Base-by-base conservation (phyloP, 2,329 filamentous ascomycete species). In the Colletotrichum chlorophyti region DNA sequence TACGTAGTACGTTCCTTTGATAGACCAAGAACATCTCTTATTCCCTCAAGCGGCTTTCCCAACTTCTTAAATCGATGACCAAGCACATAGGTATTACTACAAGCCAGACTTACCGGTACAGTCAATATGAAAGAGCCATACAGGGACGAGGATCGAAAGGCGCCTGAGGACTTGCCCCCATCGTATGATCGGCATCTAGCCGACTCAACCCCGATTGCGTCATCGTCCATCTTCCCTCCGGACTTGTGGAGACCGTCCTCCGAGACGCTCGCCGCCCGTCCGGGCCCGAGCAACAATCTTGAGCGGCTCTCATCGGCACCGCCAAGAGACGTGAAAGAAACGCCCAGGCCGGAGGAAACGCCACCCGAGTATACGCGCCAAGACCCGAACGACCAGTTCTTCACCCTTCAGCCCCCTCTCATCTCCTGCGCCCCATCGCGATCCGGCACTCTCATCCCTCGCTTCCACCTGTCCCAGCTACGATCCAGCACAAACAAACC, bases 311-410 rank as follows among this genome's bases (percentile, higher is more conserved):
- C 10, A 8, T 34, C 6, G 4, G 15, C 9, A 0, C 27, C 27
- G 6, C 1, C 6, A 8, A 14, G 12, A 11, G 29, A 41, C 6
- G 15, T 19, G 0, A 23, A 15, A 3, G 21, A 49, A 0, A 47
- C 26, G 2, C 17, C 11, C 9, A 12, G 34, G 1, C 21, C 21
- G 2, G 19, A n/a, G 1, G 26, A 34, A 9, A 8, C 19, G 2
- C 26, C 35, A 1, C 38, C 50, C 5, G 31, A 50, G 8, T 43
- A 50, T 12, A 17, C 29, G 29, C 31, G 37, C 24, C 54, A 17
- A n/a, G 47, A 58, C 32, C 58, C 48, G 15, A 34, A 53, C 4
- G 43, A 48, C 27, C 32, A 42, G 14, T 6, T 14, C 17, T 58
- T 41, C 26, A 10, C 38, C 32, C 32, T 58, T 11, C 48, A 46